Evolutionary conservation across 2,329 filamentous ascomycete species (phyloP), one percentile per base, ranked within the genome.

Genomic region (Epichloe typhina): DNA sequence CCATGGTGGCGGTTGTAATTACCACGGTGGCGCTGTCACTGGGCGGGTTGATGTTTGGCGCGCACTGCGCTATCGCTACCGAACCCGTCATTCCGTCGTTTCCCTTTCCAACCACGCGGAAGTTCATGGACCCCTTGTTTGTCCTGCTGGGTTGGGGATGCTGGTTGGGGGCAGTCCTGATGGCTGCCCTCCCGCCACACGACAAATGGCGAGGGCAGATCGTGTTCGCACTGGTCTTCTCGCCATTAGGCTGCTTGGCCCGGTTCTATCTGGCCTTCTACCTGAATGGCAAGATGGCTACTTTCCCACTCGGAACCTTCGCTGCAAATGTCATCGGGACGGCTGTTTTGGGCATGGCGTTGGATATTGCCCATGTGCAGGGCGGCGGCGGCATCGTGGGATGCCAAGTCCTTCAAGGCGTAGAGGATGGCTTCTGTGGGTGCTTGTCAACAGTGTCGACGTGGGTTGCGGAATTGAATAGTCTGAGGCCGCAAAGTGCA

Each of bases 251-350:
- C 0, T 90, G 85, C 57, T 67, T 95, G 0, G 62, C 76, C 0
- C 79, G 91, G 3, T 95, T 86, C 69, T 90, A 88, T 62, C 66
- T 78, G 1, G 85, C 85, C 0, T 62, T 86, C 6, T 65, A 71
- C 23, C 75, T 95, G n/a, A 96, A 96, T 59, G 70, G 76, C 0
- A 72, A 79, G 19, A 57, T 80, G 0, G 65, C 80, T 0, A 69
- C 75, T 0, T 96, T 96, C 57, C 91, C 91, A 0, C 65, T 96
- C 0, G 91, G 91, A 2, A 97, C 91, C 0, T 95, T 96, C 59
- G 68, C 71, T 0, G 88, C 85, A 31, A 97, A 97, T 60, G 72
- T 94, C 4, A 64, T 84, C 13, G 91, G 90, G 4, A 89, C 87
- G 0, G 76, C 76, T 0, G 66, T 95, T 15, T 65, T 94, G 47